Conservation (phyloP, 2,329 filamentous ascomycete genomes). For the Cladobotryum protrusum region DNA sequence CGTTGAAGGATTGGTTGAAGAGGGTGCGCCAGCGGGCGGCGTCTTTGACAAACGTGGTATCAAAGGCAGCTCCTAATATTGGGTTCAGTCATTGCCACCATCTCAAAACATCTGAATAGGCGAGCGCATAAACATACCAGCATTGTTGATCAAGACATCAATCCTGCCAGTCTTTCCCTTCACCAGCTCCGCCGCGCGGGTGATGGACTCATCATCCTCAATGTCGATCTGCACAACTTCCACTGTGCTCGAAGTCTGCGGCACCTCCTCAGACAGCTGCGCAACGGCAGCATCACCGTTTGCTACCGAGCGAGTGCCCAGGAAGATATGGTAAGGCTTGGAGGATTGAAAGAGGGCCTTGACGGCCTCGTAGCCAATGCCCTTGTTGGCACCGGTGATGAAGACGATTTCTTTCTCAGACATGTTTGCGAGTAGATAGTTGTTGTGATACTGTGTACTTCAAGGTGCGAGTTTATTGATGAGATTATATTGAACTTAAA, state of each 20-base stretch:
- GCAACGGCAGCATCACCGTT: conserved; percentile 46
- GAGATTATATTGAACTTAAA: too few relatives aligned
- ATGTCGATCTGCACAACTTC: conserved; percentile 48
- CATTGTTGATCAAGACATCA: conserved; percentile 53
- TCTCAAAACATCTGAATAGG: too few relatives aligned
- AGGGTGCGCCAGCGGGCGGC: conserved; percentile 29
- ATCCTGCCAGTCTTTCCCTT: conserved; percentile 36
- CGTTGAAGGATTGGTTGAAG: conserved; percentile 41
- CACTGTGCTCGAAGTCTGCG: conserved; percentile 35
- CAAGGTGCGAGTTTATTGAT: background rate
- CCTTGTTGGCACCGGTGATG: conserved; percentile 56
- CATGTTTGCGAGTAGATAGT: too few relatives aligned
- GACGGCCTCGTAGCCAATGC: conserved; percentile 54
- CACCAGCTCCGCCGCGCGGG: conserved; percentile 38
- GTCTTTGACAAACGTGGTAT: conserved; percentile 24
- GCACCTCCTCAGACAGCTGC: conserved; percentile 33
- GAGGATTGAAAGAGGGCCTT: conserved; percentile 45
- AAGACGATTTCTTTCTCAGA: conserved; percentile 37
- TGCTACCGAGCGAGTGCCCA: conserved; percentile 46
- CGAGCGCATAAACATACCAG: conserved; percentile 29
- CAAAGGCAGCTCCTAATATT: conserved; percentile 35
- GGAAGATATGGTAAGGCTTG: conserved; percentile 45
- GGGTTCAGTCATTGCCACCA: background rate
- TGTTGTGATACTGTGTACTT: too few relatives aligned
- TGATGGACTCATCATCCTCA: conserved; percentile 45